These are phyloP conservation scores for Globisporangium recalcitrans DNA, from an alignment of 352 stramenopile species.

Conservation along the genomic window DNA sequence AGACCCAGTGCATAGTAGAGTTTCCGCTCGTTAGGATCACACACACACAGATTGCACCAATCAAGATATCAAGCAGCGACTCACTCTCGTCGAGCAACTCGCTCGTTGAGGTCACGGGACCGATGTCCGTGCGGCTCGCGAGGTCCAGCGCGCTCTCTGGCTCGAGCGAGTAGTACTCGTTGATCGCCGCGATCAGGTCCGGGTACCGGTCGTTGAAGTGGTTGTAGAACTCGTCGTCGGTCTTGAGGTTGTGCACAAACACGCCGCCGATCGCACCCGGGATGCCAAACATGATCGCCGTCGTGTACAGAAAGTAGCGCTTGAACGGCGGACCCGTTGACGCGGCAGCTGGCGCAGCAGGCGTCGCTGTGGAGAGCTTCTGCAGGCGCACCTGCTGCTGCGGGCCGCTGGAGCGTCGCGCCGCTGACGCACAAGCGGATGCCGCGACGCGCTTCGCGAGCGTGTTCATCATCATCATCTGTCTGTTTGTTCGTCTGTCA, in stretches of 20 bases:
- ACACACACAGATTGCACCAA: neutral
- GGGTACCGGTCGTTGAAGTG: slow-evolving; percentile 83
- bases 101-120: slow-evolving; percentile 42
- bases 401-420: neutral
- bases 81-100: slow-evolving; percentile 65
- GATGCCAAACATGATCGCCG: slow-evolving; percentile 75
- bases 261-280: slow-evolving; percentile 46
- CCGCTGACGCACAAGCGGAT: neutral
- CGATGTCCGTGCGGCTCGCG: slow-evolving; percentile 63
- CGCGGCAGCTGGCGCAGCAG: neutral
- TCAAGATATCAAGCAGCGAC: slow-evolving; percentile 11
- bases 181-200: slow-evolving; percentile 60
- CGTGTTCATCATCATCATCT: slow-evolving; percentile 4
- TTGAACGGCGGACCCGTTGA: slow-evolving; percentile 44
- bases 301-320: slow-evolving; percentile 72
- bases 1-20: neutral
- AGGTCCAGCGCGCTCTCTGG: slow-evolving; percentile 31
- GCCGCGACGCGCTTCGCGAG: slow-evolving; percentile 1
- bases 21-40: neutral
- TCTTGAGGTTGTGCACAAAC: slow-evolving; percentile 83
- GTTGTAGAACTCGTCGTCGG: slow-evolving; percentile 78
- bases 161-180: slow-evolving; percentile 60
- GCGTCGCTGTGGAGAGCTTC: slow-evolving; percentile 15
- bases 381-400: slow-evolving; percentile 4
- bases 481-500: too few species aligned